These are phyloP conservation scores for Phytophthora tubulina DNA, from an alignment of 352 stramenopile species.

Conservation along the genomic window DNA sequence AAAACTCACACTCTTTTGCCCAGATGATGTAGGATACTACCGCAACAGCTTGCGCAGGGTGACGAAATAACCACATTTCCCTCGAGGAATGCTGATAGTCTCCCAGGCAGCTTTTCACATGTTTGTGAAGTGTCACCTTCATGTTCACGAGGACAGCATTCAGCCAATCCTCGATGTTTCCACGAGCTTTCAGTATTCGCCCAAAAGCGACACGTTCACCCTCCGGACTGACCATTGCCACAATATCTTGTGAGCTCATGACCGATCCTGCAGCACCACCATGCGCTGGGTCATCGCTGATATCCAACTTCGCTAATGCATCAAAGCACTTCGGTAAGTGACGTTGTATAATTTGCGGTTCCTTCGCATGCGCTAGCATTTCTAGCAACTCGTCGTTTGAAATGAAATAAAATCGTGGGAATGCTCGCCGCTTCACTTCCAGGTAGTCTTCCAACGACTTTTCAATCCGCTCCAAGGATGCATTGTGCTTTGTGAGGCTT, in stretches of 20 bases:
- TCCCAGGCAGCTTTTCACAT: constrained; percentile 80
- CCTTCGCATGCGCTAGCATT: constrained; percentile 83
- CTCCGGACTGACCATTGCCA: constrained; percentile 85
- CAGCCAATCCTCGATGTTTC: constrained; percentile 91
- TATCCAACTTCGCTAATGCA: constrained; percentile 78
- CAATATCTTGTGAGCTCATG: constrained; percentile 57
- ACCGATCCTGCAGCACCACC: constrained; percentile 5
- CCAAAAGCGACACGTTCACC: constrained; percentile 83
- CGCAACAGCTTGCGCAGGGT: constrained; percentile 92
- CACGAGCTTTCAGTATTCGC: constrained; percentile 79
- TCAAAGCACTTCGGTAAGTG: constrained; percentile 91
- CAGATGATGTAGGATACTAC: constrained; percentile 92
- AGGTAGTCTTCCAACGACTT: constrained; percentile 88
- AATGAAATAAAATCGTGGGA: constrained; percentile 91
- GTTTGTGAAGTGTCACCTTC: constrained; percentile 70
- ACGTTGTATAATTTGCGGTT: constrained; percentile 81
- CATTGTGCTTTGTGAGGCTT: constrained; percentile 74
- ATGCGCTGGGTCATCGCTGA: constrained; percentile 56
- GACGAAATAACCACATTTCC: constrained; percentile 87
- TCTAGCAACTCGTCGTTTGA: constrained; percentile 90
- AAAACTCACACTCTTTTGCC: constrained; percentile 76
- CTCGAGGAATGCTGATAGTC: constrained; percentile 90
- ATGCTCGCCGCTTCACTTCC: constrained; percentile 85
- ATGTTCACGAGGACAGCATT: constrained; percentile 80
- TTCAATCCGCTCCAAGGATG: constrained; percentile 74